Base-by-base conservation (phyloP, 768 basidiomycete species). In the Lentinula guzmanii region DNA sequence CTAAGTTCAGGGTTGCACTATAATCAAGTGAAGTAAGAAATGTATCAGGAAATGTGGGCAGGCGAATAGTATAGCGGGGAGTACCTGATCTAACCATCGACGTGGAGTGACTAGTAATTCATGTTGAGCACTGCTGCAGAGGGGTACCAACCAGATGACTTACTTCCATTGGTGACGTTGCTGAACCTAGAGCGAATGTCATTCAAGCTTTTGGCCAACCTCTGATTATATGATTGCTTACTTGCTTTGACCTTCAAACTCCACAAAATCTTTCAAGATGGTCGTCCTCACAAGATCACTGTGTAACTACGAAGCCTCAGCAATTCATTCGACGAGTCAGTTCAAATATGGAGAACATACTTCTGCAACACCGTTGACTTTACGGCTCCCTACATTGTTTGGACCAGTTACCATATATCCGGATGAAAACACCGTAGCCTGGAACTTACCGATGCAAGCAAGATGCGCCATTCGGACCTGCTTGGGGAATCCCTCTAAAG, bases 301-400 rank as follows among this genome's bases (percentile, higher is more conserved):
- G 79, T 98, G 97, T 31, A 98, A 79, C 84, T 87, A 61, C 21
- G 18, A 56, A 46, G 31, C 60, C 11, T 35, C 37, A 33, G 53
- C 15, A 34, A n/a, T 15, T 11, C 34, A 31, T 21, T 55, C 18
- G 43, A 8, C 3, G 9, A 16, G 43, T 42, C 50, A 18, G 28
- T 28, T 50, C 45, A 52, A 21, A 39, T 35, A 11, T 10, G 0
- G 3, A 24, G 4, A 33, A 54, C 70, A 9, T 65, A 88, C 86
- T 77, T 95, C 96, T 9, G 97, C 96, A 13, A 98, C 97, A 69
- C 97, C 96, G 67, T 99, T 99, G 68, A 95, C 90, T 70, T 87
- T 91, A 66, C 87, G 84, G 68, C 88, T 90, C 33, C 86, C 86
- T 86, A 61, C 54, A 64, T 4, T 8, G n/a, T 53, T 28, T 28